Percentiles rank a stretch among this genome's conserved stretches.
Conservation (phyloP, 495 filamentous ascomycete species). For the Sphaerosporella brunnea region DNA sequence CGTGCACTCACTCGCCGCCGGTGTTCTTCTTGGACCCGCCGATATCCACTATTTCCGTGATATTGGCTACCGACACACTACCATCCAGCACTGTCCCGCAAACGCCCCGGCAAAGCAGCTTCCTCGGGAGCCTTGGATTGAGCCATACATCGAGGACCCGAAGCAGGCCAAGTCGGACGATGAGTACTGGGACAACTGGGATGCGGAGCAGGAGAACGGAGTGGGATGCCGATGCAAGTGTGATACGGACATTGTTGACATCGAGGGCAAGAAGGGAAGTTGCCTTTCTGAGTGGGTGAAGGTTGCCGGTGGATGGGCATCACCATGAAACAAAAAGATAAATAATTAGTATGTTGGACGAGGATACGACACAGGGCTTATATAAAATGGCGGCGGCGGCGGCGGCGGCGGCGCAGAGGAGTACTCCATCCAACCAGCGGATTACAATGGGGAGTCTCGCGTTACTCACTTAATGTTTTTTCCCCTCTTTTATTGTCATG, state of each 20-base stretch:
- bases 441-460: too few relatives aligned
- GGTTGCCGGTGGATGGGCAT: conserved; percentile 87
- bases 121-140: conserved; percentile 61
- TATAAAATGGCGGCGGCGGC: too few relatives aligned
- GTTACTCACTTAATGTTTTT: too few relatives aligned
- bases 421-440: too few relatives aligned
- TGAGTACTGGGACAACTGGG: conserved; percentile 83
- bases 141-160: conserved; percentile 68
- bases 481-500: too few relatives aligned
- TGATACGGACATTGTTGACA: conserved; percentile 95
- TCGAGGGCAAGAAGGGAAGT: conserved; percentile 90
- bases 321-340: conserved; percentile 34
- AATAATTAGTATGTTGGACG: too few relatives aligned
- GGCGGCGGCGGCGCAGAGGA: too few relatives aligned
- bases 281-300: conserved; percentile 96
- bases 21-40: conserved; percentile 57
- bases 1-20: conserved; percentile 93
- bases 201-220: conserved; percentile 81
- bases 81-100: conserved; percentile 94
- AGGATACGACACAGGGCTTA: neutral
- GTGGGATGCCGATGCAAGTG: conserved; percentile 94
- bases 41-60: conserved; percentile 99
- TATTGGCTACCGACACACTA: conserved; percentile 95
- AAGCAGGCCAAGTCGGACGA: conserved; percentile 85
- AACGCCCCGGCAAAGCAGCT: conserved; percentile 88